A percentile compares a stretch with the other conserved stretches of the same genome.
Evolutionary conservation across 805 yeast genomes (phyloP).

Genomic region (Saccharomyces cerevisiae): DNA sequence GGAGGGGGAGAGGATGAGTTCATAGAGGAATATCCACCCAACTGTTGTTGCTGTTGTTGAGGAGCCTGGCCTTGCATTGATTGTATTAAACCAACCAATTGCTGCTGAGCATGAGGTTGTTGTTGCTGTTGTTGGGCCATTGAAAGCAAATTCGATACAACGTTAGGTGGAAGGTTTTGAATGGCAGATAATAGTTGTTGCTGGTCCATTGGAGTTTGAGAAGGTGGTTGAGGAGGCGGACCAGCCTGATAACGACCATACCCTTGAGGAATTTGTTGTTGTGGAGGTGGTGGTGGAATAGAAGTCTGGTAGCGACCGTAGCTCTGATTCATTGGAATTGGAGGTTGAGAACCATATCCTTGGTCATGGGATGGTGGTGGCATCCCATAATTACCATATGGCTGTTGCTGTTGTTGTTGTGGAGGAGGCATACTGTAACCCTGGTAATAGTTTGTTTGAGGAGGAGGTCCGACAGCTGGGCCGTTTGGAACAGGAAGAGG

Average conservation of each 20-base stretch:
- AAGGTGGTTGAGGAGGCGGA: slow-evolving; percentile 22
- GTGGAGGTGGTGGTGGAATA: slow-evolving; percentile 17
- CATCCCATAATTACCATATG: slow-evolving; percentile 8
- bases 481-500: slow-evolving; percentile 1
- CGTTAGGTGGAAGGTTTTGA: slow-evolving; percentile 31
- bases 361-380: slow-evolving; percentile 12
- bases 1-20: slow-evolving; percentile 8
- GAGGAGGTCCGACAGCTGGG: slow-evolving; percentile 1
- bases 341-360: slow-evolving; percentile 12
- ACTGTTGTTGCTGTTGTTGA: slow-evolving; percentile 17
- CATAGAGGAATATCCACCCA: slow-evolving; percentile 8
- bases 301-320: slow-evolving; percentile 17
- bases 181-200: slow-evolving; percentile 28
- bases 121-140: slow-evolving; percentile 30
- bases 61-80: slow-evolving; percentile 28
- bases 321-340: slow-evolving; percentile 18
- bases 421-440: slow-evolving; percentile 13
- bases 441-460: slow-evolving; percentile 6
- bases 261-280: slow-evolving; percentile 17
- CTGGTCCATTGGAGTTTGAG: slow-evolving; percentile 22
- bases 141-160: slow-evolving; percentile 25
- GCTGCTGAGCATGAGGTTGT: slow-evolving; percentile 24
- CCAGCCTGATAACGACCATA: slow-evolving; percentile 18
- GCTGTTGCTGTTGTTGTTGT: slow-evolving; percentile 10
- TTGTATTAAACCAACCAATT: slow-evolving; percentile 26